Conservation (phyloP, 2,329 filamentous ascomycete species). For the Escovopsis sp. region DNA sequence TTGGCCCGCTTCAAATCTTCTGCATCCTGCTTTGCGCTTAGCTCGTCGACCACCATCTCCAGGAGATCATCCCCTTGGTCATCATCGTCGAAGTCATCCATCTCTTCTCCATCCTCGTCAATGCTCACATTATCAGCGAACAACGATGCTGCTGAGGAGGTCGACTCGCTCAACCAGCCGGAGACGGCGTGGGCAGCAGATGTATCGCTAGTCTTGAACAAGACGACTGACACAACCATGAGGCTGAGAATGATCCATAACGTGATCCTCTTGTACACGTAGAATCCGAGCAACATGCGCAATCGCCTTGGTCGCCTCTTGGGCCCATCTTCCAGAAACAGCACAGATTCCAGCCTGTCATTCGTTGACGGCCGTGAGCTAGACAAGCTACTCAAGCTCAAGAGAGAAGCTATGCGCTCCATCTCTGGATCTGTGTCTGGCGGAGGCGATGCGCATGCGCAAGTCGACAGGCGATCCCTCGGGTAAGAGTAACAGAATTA, state of each 20-base stretch:
- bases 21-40: conserved; percentile 11
- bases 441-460: neutral
- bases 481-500: neutral
- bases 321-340: conserved; percentile 16
- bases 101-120: neutral
- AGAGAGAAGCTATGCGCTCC: conserved; percentile 16
- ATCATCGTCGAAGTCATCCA: neutral
- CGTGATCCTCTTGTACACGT: conserved; percentile 36
- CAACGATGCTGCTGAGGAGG: no score
- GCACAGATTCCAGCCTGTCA: conserved; percentile 19
- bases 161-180: neutral
- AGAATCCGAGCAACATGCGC: conserved; percentile 33
- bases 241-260: conserved; percentile 33
- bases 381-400: conserved; percentile 21
- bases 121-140: neutral
- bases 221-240: conserved; percentile 24
- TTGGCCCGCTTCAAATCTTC: conserved; percentile 14
- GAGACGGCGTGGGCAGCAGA: conserved; percentile 3
- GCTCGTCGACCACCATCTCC: conserved; percentile 4
- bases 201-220: conserved; percentile 21
- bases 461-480: neutral
- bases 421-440: conserved; percentile 7
- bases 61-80: neutral
- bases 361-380: conserved; percentile 17
- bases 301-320: conserved; percentile 26